phyloP scores from a whole-genome alignment of 2,329 filamentous ascomycete species.

The Hortaea werneckii region DNA sequence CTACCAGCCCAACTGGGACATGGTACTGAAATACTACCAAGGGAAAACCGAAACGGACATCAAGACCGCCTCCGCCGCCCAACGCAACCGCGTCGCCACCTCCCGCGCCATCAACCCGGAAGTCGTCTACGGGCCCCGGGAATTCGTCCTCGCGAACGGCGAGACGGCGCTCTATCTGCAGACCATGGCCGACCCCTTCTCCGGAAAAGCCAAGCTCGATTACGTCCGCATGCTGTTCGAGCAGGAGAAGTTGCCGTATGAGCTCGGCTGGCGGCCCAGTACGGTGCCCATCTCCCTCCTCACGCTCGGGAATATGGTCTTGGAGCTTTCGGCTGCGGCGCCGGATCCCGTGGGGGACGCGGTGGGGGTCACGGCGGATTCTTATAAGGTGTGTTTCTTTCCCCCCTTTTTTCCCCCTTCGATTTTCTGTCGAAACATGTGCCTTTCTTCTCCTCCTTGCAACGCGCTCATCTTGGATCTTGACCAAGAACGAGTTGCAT shows the following conservation, averaged over 20 bases:
- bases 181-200: slow-evolving; percentile 24
- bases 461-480: no score
- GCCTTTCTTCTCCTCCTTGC: no score
- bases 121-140: slow-evolving; percentile 24
- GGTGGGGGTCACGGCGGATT: slow-evolving; percentile 7
- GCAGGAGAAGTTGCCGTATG: slow-evolving; percentile 28
- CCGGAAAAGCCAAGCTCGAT: slow-evolving; percentile 25
- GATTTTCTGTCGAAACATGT: no score
- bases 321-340: slow-evolving; percentile 13
- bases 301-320: slow-evolving; percentile 16
- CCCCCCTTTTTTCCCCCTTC: no score
- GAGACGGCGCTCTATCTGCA: slow-evolving; percentile 30
- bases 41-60: slow-evolving; percentile 19
- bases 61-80: slow-evolving; percentile 19
- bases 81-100: slow-evolving; percentile 21
- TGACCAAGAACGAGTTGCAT: no score
- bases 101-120: slow-evolving; percentile 20
- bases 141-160: slow-evolving; percentile 27
- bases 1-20: slow-evolving; percentile 24
- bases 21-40: slow-evolving; percentile 18
- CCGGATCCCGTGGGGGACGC: slow-evolving; percentile 14
- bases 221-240: slow-evolving; percentile 28
- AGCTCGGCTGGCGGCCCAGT: slow-evolving; percentile 26
- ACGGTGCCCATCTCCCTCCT: slow-evolving; percentile 16
- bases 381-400: not conserved